Evolutionary conservation across 208 protist species (phyloP).

Genomic region (Trypanosoma vivax): DNA sequence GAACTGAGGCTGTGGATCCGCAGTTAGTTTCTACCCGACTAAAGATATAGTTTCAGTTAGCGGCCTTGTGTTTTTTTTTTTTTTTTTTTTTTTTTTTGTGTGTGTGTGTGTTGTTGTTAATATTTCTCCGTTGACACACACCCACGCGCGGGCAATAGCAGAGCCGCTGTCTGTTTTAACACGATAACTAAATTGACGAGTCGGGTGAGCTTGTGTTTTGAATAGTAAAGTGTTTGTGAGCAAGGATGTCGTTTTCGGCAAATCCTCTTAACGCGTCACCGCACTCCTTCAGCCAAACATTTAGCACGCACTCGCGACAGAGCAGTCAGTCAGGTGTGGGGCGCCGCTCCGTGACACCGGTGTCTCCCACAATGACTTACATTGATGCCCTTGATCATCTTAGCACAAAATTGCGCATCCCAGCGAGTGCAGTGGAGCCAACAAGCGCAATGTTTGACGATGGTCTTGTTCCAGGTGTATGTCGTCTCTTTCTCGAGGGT

Average conservation of each 20-base stretch:
- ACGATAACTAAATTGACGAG: no score
- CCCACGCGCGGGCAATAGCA: no score
- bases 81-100: no score
- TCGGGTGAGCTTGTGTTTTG: no score
- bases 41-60: no score
- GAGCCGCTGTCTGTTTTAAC: no score
- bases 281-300: conserved; percentile 3
- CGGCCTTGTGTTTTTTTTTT: no score
- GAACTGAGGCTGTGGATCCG: no score
- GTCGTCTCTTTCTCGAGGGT: conserved; percentile 71
- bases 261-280: background rate
- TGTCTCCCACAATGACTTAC: background rate
- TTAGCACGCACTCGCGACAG: background rate
- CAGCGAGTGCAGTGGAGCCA: conserved; percentile 49
- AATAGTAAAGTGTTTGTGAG: background rate
- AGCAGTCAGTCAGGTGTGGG: background rate
- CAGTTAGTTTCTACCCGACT: no score
- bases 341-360: background rate
- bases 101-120: no score
- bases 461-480: conserved; percentile 72
- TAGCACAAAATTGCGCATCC: conserved; percentile 78
- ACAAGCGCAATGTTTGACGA: conserved; percentile 73
- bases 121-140: no score
- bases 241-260: background rate
- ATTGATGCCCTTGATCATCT: conserved; percentile 75